Conservation (phyloP, 2,329 filamentous ascomycete genomes). For the Diplodia sapinea region DNA sequence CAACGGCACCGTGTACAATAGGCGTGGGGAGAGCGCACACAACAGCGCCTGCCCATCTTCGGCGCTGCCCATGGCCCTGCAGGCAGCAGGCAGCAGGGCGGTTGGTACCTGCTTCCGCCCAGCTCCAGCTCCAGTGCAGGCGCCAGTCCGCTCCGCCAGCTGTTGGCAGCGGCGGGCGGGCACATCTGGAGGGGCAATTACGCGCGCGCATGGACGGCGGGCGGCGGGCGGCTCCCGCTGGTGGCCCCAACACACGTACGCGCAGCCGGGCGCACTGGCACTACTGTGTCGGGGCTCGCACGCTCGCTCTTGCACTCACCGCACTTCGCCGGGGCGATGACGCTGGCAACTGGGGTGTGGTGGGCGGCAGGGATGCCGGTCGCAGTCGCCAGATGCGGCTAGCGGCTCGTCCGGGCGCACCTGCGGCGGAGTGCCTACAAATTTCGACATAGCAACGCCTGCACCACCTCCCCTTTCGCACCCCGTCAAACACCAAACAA, state of each 20-base stretch:
- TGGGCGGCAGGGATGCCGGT: slow-evolving; percentile 20
- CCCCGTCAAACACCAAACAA: slow-evolving; percentile 32
- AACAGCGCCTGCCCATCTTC: slow-evolving; percentile 9
- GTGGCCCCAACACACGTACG: not conserved
- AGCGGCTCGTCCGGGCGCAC: slow-evolving; percentile 29
- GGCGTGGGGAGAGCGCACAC: slow-evolving; percentile 5
- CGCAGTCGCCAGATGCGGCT: slow-evolving; percentile 8
- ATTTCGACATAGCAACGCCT: slow-evolving; percentile 31
- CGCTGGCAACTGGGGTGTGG: slow-evolving; percentile 13
- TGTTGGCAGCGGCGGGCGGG: slow-evolving; percentile 2
- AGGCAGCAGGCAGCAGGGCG: slow-evolving; percentile 1
- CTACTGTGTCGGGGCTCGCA: slow-evolving; percentile 3
- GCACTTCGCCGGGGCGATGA: slow-evolving; percentile 27
- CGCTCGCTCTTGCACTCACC: slow-evolving; percentile 20
- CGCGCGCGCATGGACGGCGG: slow-evolving; percentile 14
- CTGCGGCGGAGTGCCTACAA: slow-evolving; percentile 28
- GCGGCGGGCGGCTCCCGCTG: slow-evolving; percentile 21
- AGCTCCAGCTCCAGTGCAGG: not conserved
- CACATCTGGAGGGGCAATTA: slow-evolving; percentile 13
- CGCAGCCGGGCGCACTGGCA: not conserved
- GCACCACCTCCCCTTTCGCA: slow-evolving; percentile 32
- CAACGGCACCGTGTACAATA: not conserved
- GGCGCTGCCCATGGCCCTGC: not conserved
- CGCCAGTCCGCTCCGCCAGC: slow-evolving; percentile 16
- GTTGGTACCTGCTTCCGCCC: slow-evolving; percentile 18